Evolutionary conservation across 2,329 filamentous ascomycete species (phyloP).

Genomic region (Neopestalotiopsis sp.): DNA sequence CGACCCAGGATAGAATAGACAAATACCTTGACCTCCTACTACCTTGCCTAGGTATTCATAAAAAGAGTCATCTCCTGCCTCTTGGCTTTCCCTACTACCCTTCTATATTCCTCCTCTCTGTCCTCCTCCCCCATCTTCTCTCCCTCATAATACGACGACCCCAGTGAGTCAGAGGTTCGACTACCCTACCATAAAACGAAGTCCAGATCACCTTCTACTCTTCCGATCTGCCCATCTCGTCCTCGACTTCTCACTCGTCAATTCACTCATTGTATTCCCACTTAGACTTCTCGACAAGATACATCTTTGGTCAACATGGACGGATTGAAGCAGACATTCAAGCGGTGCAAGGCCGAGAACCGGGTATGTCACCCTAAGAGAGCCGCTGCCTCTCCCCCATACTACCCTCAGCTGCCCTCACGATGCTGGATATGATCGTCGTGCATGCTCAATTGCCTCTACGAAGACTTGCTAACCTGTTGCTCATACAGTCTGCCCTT

Average conservation of each 20-base stretch:
- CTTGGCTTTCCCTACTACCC: neutral
- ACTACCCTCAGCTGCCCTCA: too few species aligned
- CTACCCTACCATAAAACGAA: slow-evolving; percentile 7
- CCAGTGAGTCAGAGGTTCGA: slow-evolving; percentile 9
- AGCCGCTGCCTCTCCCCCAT: neutral
- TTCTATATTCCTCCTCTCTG: neutral
- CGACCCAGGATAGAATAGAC: neutral
- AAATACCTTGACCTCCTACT: neutral
- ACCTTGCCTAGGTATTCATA: neutral
- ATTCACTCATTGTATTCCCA: neutral
- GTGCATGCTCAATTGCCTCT: neutral
- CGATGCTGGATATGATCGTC: neutral
- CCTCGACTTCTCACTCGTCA: slow-evolving; percentile 10
- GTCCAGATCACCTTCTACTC: neutral
- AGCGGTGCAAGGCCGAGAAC: slow-evolving; percentile 63
- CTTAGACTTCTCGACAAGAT: neutral
- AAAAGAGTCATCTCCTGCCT: slow-evolving; percentile 1
- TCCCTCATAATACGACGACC: neutral
- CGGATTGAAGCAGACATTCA: slow-evolving; percentile 63
- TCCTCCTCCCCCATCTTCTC: neutral
- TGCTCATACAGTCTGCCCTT: slow-evolving; percentile 70
- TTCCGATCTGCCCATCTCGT: neutral
- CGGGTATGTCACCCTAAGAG: slow-evolving; percentile 49
- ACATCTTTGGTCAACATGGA: slow-evolving; percentile 51
- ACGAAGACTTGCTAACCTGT: slow-evolving; percentile 20